Percentiles rank a stretch among this genome's conserved stretches.
phyloP scores from a whole-genome alignment of 2,329 filamentous ascomycete species.

The Parafenestella ontariensis region DNA sequence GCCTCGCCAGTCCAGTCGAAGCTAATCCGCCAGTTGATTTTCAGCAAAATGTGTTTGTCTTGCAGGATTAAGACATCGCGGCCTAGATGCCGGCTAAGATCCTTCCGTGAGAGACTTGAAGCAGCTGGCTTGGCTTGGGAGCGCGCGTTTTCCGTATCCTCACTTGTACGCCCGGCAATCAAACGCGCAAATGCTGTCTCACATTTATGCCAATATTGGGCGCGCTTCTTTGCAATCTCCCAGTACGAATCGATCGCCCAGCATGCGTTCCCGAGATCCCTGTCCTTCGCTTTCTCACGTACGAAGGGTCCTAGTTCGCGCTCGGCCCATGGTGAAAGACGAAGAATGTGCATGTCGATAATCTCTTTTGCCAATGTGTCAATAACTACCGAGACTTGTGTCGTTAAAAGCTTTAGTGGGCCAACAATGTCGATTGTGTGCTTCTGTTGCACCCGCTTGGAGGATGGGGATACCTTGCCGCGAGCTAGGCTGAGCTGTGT shows the following conservation, averaged over 20 bases:
- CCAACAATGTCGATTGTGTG: conserved; percentile 63
- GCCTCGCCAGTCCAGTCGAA: conserved; percentile 80
- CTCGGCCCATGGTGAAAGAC: conserved; percentile 65
- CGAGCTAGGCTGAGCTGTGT: conserved; percentile 55
- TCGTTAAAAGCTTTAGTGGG: conserved; percentile 64
- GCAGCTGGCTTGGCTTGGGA: conserved; percentile 17
- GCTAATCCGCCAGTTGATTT: conserved; percentile 67
- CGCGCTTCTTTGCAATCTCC: conserved; percentile 65
- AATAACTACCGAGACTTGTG: conserved; percentile 65
- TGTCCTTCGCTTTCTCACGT: conserved; percentile 46
- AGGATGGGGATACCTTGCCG: conserved; percentile 13
- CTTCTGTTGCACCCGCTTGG: conserved; percentile 28
- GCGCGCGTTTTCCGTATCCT: conserved; percentile 27
- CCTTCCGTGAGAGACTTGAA: conserved; percentile 44
- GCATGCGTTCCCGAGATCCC: conserved; percentile 66
- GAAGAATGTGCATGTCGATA: conserved; percentile 60
- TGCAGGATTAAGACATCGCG: conserved; percentile 35
- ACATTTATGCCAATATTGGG: conserved; percentile 67
- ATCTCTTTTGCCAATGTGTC: conserved; percentile 55
- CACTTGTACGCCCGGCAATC: conserved; percentile 16
- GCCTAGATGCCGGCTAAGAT: conserved; percentile 58
- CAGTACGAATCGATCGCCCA: conserved; percentile 76
- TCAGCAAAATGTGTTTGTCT: conserved; percentile 53
- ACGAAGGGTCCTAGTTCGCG: conserved; percentile 65
- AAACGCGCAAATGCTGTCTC: conserved; percentile 55